These are phyloP conservation scores for Lodderomyces metapsilosis DNA, from an alignment of 1,139 yeast genomes.

Conservation along the genomic window DNA sequence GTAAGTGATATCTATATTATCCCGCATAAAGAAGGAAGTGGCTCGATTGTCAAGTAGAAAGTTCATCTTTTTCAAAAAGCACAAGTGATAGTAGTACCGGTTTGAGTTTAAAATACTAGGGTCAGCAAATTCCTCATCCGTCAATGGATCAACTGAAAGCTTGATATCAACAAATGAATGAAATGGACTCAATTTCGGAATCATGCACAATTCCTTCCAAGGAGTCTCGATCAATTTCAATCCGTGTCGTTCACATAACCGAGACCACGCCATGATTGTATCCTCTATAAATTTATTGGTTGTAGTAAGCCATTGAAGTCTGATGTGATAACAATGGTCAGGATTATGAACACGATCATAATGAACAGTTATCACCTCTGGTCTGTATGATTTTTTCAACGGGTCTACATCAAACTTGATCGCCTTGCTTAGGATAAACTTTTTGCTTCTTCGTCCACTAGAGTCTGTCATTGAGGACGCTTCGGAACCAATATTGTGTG, in stretches of 20 bases:
- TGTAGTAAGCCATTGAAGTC: slow-evolving; percentile 90
- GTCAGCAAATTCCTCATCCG: slow-evolving; percentile 52
- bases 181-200: slow-evolving; percentile 80
- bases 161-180: slow-evolving; percentile 76
- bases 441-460: slow-evolving; percentile 22
- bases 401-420: slow-evolving; percentile 80
- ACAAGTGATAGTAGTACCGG: slow-evolving; percentile 60
- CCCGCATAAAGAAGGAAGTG: slow-evolving; percentile 56
- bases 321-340: slow-evolving; percentile 87
- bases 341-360: slow-evolving; percentile 93
- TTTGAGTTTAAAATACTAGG: slow-evolving; percentile 47
- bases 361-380: slow-evolving; percentile 79
- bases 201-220: slow-evolving; percentile 77
- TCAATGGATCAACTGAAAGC: slow-evolving; percentile 67
- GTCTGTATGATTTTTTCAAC: slow-evolving; percentile 63
- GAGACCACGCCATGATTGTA: slow-evolving; percentile 74
- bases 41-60: slow-evolving; percentile 83
- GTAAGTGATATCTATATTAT: slow-evolving; percentile 59
- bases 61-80: slow-evolving; percentile 63
- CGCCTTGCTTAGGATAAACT: slow-evolving; percentile 52
- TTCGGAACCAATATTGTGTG: slow-evolving; percentile 25
- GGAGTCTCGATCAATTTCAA: slow-evolving; percentile 88
- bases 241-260: slow-evolving; percentile 85
- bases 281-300: slow-evolving; percentile 90
- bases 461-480: slow-evolving; percentile 35